Evolutionary conservation across 495 filamentous ascomycete species (phyloP), one percentile per base, ranked within the genome.

Genomic region (Daldinia childiae): DNA sequence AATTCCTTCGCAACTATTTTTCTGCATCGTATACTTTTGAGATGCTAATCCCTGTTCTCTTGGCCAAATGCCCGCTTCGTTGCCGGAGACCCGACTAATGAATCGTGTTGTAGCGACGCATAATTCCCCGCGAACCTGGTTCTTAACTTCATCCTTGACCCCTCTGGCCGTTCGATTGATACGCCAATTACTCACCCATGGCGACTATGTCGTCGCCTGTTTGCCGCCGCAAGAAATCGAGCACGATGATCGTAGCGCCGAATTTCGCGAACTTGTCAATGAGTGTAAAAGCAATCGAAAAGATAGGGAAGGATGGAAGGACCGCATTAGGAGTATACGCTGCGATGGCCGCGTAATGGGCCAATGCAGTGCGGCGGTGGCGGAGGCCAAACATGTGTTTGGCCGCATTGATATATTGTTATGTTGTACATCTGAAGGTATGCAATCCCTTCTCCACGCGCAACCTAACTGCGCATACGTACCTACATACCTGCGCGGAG

Each of bases 371-470:
- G 91, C 93, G 51, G 92, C 93, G 9, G 86, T 98, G 58, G 94
- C 95, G 57, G 90, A 97, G 78, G 91, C 92, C 17, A 88, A 95
- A 21, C 87, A 91, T 60, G 85, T 88, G 3, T 99, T 96, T 82
- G 93, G 94, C 24, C 87, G 89, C 61, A 86, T 98, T 34, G 95
- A 99, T 77, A 93, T 98, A 48, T 79, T 98, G 62, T 85, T 98
- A 36, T 95, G 92, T 79, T 95, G 92, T 80, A 91, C 90, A 51
- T 93, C 90, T 73, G 92, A 97, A 88, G 88, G 91, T 92, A 84
- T 64, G 79, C 68, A 57, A 56, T 17, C 24, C 50, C 17, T 45
- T 43, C 38, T 59, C 51, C 34, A 57, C 17, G 41, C 61, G 60
- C 41, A 51, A 26, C 6, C 12, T 27, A 65, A 57, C 41, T 36